phyloP scores from a whole-genome alignment of 2,329 filamentous ascomycete genomes.

The Pezicula radicicola region DNA sequence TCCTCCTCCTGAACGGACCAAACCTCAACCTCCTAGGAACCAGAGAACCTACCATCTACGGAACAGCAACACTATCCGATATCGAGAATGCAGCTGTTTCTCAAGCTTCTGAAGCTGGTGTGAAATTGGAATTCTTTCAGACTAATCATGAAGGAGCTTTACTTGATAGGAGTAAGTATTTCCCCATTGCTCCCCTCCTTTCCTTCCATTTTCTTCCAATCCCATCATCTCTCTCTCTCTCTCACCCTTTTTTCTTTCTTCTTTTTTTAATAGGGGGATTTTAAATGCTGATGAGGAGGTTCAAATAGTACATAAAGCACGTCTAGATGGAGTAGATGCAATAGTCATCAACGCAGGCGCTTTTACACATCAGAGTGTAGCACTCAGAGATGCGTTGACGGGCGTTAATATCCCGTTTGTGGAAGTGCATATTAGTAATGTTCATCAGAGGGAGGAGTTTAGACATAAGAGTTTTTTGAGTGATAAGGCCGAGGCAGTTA shows the following conservation, averaged over 20 bases:
- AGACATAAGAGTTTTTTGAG: conserved; percentile 69
- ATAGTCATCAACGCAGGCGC: conserved; percentile 76
- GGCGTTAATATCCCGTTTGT: conserved; percentile 71
- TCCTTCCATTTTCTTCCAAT: no score
- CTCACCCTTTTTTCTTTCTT: no score
- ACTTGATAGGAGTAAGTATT: conserved; percentile 16
- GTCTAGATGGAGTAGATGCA: conserved; percentile 53
- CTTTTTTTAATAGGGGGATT: no score
- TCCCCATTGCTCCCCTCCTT: conserved; percentile 31
- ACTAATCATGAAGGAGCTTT: conserved; percentile 69
- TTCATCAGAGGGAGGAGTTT: conserved; percentile 68
- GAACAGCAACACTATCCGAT: conserved; percentile 63
- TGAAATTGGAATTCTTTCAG: conserved; percentile 58
- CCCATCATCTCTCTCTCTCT: no score
- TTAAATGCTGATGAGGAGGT: conserved; percentile 36
- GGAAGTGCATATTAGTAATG: conserved; percentile 75
- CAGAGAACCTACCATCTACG: conserved; percentile 72
- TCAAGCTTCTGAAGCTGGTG: conserved; percentile 22
- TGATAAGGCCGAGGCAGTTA: conserved; percentile 72
- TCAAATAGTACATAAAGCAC: conserved; percentile 62
- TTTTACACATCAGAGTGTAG: conserved; percentile 74
- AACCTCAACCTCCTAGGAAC: conserved; percentile 79
- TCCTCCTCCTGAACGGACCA: conserved; percentile 77
- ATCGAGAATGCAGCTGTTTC: conserved; percentile 37
- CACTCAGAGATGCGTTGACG: conserved; percentile 69